phyloP scores from a whole-genome alignment of 2,329 filamentous ascomycete genomes.

The Aurifilum marmelostoma region DNA sequence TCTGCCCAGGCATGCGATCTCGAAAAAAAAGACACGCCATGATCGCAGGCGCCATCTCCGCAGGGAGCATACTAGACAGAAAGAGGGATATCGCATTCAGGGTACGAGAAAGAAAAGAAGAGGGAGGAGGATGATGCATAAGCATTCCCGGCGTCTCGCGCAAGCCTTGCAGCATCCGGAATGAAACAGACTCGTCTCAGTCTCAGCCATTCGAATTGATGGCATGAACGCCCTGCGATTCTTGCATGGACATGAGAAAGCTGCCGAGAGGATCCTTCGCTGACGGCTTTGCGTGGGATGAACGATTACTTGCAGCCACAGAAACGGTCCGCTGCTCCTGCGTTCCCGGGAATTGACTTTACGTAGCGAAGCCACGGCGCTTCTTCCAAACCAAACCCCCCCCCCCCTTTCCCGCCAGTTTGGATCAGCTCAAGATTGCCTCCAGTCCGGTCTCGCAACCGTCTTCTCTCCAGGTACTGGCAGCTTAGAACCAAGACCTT shows the following conservation, averaged over 20 bases:
- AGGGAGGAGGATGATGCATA: background rate
- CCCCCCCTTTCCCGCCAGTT: background rate
- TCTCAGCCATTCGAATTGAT: background rate
- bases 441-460: background rate
- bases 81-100: background rate
- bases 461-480: background rate
- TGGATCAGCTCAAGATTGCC: background rate
- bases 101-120: background rate
- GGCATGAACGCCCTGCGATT: slow-evolving; percentile 1
- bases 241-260: background rate
- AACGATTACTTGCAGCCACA: background rate
- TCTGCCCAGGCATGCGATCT: background rate
- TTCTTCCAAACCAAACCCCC: background rate
- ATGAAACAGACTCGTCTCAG: slow-evolving; percentile 5
- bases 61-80: background rate
- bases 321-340: background rate
- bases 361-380: background rate
- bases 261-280: background rate
- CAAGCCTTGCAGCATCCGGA: background rate
- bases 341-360: background rate
- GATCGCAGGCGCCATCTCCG: background rate
- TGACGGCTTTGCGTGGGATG: background rate
- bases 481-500: background rate
- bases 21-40: background rate
- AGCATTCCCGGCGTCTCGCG: background rate